phyloP scores from a whole-genome alignment of 1,139 yeast genomes.

The Geotrichum citri-aurantii region DNA sequence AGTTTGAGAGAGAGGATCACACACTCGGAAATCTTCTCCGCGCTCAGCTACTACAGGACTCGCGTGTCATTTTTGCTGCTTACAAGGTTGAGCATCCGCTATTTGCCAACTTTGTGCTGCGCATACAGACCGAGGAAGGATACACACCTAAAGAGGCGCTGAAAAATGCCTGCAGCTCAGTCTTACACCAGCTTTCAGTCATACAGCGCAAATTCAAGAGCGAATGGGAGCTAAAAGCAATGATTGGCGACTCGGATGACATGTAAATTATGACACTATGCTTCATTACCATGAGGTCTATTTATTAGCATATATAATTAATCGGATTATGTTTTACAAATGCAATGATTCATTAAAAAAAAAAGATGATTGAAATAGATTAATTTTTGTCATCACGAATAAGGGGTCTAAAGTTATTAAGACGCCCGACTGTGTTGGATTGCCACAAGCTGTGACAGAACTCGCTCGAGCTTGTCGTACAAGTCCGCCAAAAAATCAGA shows the following conservation, averaged over 20 bases:
- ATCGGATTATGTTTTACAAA: background rate
- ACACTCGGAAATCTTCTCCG: constrained; percentile 87
- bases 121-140: constrained; percentile 94
- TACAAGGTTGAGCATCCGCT: constrained; percentile 97
- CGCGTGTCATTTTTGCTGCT: constrained; percentile 87
- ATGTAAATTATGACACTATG: constrained; percentile 7
- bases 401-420: background rate
- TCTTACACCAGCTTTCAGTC: constrained; percentile 71
- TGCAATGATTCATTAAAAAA: background rate
- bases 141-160: constrained; percentile 88
- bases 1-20: constrained; percentile 95
- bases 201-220: constrained; percentile 73
- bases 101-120: constrained; percentile 87
- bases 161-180: constrained; percentile 77
- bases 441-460: background rate
- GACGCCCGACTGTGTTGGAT: background rate
- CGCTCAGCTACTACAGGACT: constrained; percentile 79
- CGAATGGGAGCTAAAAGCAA: constrained; percentile 89
- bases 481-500: constrained; percentile 5
- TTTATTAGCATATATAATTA: background rate
- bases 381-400: background rate
- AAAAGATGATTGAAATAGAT: background rate
- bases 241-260: constrained; percentile 39
- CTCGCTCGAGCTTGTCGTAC: constrained; percentile 6
- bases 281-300: background rate